These are phyloP conservation scores for Scutellaria minor DNA, from an alignment of 257 asterid genomes.

Conservation along the genomic window DNA sequence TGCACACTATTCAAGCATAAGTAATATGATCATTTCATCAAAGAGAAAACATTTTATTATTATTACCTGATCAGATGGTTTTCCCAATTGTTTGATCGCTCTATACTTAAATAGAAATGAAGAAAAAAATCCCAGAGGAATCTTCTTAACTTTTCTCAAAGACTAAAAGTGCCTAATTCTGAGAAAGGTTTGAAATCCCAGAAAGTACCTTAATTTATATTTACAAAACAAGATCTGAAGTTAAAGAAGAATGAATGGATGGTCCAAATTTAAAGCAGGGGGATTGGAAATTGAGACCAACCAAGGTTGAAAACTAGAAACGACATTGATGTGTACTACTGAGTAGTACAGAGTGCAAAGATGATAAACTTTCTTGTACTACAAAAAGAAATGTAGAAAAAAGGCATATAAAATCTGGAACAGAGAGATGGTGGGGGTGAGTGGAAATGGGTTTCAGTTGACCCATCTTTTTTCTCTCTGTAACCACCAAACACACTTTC, in stretches of 20 bases:
- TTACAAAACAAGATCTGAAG: background rate
- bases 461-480: slow-evolving; percentile 14
- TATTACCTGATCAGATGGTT: slow-evolving; percentile 6
- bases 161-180: background rate
- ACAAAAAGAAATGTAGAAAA: slow-evolving; percentile 12
- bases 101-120: background rate
- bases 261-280: slow-evolving; percentile 29
- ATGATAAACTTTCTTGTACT: background rate
- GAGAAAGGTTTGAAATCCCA: background rate
- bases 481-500: background rate
- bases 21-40: slow-evolving; percentile 6
- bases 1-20: slow-evolving; percentile 2
- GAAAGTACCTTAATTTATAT: background rate
- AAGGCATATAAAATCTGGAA: slow-evolving; percentile 1
- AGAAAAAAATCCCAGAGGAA: background rate
- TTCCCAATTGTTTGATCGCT: background rate
- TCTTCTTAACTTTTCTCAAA: background rate
- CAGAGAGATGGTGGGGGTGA: slow-evolving; percentile 18
- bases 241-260: background rate
- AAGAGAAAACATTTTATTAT: background rate
- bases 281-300: background rate
- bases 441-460: slow-evolving; percentile 28
- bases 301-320: slow-evolving; percentile 14
- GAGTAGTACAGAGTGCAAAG: slow-evolving; percentile 31
- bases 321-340: slow-evolving; percentile 27